phyloP scores from a whole-genome alignment of 371 early-diverging fungal genomes.

The Rhizomucor pusillus region DNA sequence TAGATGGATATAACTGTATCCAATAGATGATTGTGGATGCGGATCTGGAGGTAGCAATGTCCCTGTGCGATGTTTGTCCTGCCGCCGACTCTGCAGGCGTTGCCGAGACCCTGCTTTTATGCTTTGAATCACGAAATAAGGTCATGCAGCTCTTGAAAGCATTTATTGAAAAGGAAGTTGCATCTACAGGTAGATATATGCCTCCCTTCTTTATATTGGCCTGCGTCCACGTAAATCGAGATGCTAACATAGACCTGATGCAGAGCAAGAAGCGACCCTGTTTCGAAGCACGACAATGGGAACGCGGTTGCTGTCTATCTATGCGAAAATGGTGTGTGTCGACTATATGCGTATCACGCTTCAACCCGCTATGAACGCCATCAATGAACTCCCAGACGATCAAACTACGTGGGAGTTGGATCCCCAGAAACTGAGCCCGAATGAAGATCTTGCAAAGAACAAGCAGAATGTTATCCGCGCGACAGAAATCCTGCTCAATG shows the following conservation, averaged over 20 bases:
- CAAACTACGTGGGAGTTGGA: slow-evolving; percentile 75
- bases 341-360: slow-evolving; percentile 82
- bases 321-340: slow-evolving; percentile 72
- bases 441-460: slow-evolving; percentile 65
- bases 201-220: too few species aligned
- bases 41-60: slow-evolving; percentile 74
- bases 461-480: slow-evolving; percentile 75
- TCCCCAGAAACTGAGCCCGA: slow-evolving; percentile 68
- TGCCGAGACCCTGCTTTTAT: slow-evolving; percentile 68
- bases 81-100: slow-evolving; percentile 82
- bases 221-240: background rate
- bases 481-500: slow-evolving; percentile 75
- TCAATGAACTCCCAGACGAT: slow-evolving; percentile 44
- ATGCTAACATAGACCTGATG: slow-evolving; percentile 10
- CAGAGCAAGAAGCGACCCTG: slow-evolving; percentile 77
- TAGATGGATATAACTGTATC: background rate
- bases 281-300: slow-evolving; percentile 93
- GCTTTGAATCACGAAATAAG: slow-evolving; percentile 77
- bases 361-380: slow-evolving; percentile 67
- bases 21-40: slow-evolving; percentile 57
- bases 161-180: slow-evolving; percentile 79
- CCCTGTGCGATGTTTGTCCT: slow-evolving; percentile 85
- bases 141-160: slow-evolving; percentile 70
- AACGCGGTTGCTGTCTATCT: slow-evolving; percentile 79
- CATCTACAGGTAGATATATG: slow-evolving; percentile 61